phyloP scores from a whole-genome alignment of 495 filamentous ascomycete species.

The Penicillium goetzii region DNA sequence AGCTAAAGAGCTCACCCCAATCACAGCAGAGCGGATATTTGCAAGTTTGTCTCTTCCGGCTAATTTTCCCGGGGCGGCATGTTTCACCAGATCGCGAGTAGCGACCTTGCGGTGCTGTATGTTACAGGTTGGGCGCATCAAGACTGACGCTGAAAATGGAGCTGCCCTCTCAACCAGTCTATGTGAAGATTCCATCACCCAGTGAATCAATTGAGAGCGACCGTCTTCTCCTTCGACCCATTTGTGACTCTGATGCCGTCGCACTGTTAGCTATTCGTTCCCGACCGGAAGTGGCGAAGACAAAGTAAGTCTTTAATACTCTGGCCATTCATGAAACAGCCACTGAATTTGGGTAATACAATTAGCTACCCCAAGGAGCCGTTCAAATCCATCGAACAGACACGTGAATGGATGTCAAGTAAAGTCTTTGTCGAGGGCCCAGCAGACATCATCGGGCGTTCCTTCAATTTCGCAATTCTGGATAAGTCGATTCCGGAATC shows the following conservation, averaged over 20 bases:
- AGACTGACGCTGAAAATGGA: background rate
- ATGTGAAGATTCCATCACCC: slow-evolving; percentile 16
- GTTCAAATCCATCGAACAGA: slow-evolving; percentile 26
- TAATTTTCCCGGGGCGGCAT: background rate
- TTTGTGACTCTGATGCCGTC: slow-evolving; percentile 18
- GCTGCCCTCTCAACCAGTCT: slow-evolving; percentile 21
- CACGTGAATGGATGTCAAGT: slow-evolving; percentile 26
- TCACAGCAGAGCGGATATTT: background rate
- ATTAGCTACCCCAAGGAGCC: slow-evolving; percentile 29
- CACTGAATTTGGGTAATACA: background rate
- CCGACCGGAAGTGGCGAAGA: slow-evolving; percentile 26
- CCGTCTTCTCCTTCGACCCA: slow-evolving; percentile 28
- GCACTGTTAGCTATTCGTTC: slow-evolving; percentile 28
- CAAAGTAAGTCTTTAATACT: slow-evolving; percentile 19
- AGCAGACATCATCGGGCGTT: slow-evolving; percentile 24
- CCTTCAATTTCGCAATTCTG: slow-evolving; percentile 28
- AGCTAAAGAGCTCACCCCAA: background rate
- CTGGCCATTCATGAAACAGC: background rate
- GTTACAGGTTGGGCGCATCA: background rate
- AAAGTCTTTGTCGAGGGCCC: slow-evolving; percentile 26
- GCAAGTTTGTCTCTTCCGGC: background rate
- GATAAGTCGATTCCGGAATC: slow-evolving; percentile 25
- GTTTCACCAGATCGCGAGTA: background rate
- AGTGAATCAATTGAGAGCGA: slow-evolving; percentile 26
- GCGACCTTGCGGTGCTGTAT: background rate